A percentile compares a stretch with the other conserved stretches of the same genome.
Conservation (phyloP, 164 flowering plant genomes). For the grape (Vitis vinifera) region ASM3070453v1 NC_081808.1:6417001-6417500, state of each 20-base stretch:
- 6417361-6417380: not conserved
- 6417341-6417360: not conserved
- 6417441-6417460: slow-evolving; percentile 24
- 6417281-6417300: slow-evolving; percentile 35
- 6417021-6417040: too few species aligned
- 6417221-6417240: slow-evolving; percentile 31
- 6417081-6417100: too few species aligned
- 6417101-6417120: too few species aligned
- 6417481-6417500: slow-evolving; percentile 16
- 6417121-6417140: not conserved
- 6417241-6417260: slow-evolving; percentile 25
- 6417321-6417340: not conserved
- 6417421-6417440: slow-evolving; percentile 21
- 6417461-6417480: slow-evolving; percentile 25
- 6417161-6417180: slow-evolving; percentile 34
- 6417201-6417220: slow-evolving; percentile 27
- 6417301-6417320: slow-evolving; percentile 18
- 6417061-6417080: not conserved
- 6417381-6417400: slow-evolving; percentile 8
- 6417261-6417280: slow-evolving; percentile 39
- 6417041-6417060: too few species aligned
- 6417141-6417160: slow-evolving; percentile 44
- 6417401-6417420: slow-evolving; percentile 32
- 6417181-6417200: slow-evolving; percentile 31
- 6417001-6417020: too few species aligned